phyloP scores from a whole-genome alignment of 2,329 filamentous ascomycete species.

The Moelleriella libera region DNA sequence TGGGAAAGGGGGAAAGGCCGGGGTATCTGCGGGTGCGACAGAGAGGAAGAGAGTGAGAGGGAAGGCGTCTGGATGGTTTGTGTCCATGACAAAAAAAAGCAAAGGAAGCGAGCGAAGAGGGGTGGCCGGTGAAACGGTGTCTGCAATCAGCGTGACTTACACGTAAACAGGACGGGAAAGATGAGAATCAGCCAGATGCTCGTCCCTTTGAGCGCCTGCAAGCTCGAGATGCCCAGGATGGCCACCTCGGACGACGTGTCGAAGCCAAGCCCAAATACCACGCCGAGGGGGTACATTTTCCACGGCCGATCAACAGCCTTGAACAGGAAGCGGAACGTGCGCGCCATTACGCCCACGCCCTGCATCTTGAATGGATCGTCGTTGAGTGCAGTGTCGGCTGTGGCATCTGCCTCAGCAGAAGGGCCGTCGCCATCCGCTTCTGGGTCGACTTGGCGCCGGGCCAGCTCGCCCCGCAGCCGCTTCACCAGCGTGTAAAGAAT shows the following conservation, averaged over 20 bases:
- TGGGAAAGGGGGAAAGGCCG: no score
- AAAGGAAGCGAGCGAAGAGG: no score
- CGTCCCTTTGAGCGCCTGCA: conserved; percentile 75
- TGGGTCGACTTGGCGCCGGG: conserved; percentile 11
- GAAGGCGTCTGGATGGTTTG: no score
- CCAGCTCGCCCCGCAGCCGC: conserved; percentile 49
- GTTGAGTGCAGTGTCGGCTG: no score
- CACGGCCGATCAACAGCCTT: conserved; percentile 61
- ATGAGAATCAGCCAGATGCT: conserved; percentile 90
- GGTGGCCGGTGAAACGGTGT: no score
- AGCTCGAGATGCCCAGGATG: conserved; percentile 74
- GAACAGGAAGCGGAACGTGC: conserved; percentile 62
- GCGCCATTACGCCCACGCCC: conserved; percentile 61
- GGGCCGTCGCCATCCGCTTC: no score
- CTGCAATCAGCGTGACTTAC: no score
- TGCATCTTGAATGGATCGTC: no score
- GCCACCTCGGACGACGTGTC: conserved; percentile 94
- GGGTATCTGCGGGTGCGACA: no score
- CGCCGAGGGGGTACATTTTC: conserved; percentile 91
- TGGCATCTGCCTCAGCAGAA: no score
- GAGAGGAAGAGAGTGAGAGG: no score
- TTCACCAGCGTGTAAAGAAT: conserved; percentile 68
- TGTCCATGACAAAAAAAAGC: no score
- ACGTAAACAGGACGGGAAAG: conserved; percentile 79
- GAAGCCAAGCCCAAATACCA: conserved; percentile 85